A percentile compares a stretch with the other conserved stretches of the same genome.
phyloP scores from a whole-genome alignment of 2,329 filamentous ascomycete species.

The Trichoderma citrinoviride region DNA sequence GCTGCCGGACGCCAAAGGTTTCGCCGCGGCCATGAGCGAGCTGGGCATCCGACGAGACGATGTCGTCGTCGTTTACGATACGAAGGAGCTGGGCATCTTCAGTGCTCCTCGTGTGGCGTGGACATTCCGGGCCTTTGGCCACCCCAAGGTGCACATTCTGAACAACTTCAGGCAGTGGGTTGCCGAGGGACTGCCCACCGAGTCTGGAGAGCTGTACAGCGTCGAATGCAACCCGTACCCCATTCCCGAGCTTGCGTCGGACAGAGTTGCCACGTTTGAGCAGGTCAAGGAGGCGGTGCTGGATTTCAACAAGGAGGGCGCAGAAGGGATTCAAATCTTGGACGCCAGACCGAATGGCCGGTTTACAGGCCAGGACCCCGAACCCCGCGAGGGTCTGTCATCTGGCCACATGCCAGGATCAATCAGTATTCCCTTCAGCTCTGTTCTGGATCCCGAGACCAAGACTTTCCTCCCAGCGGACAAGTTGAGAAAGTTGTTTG shows the following conservation, averaged over 20 bases:
- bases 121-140: constrained; percentile 89
- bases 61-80: constrained; percentile 90
- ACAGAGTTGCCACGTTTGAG: constrained; percentile 75
- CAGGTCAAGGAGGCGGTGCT: constrained; percentile 74
- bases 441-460: constrained; percentile 76
- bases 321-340: constrained; percentile 80
- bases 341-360: constrained; percentile 80
- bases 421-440: constrained; percentile 75
- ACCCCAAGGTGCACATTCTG: constrained; percentile 80
- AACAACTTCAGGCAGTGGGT: constrained; percentile 98
- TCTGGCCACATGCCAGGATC: constrained; percentile 92
- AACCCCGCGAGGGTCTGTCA: constrained; percentile 80
- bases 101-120: constrained; percentile 90
- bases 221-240: constrained; percentile 64
- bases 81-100: constrained; percentile 87
- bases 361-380: constrained; percentile 78
- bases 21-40: constrained; percentile 83
- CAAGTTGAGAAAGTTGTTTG: constrained; percentile 72
- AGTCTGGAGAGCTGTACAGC: constrained; percentile 71
- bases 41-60: constrained; percentile 86
- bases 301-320: constrained; percentile 77
- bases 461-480: constrained; percentile 74
- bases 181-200: constrained; percentile 75
- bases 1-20: constrained; percentile 78
- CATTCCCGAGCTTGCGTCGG: constrained; percentile 58